phyloP scores from a whole-genome alignment of 192 early-diverging fungal genomes.

The Linnemannia schmuckeri region DNA sequence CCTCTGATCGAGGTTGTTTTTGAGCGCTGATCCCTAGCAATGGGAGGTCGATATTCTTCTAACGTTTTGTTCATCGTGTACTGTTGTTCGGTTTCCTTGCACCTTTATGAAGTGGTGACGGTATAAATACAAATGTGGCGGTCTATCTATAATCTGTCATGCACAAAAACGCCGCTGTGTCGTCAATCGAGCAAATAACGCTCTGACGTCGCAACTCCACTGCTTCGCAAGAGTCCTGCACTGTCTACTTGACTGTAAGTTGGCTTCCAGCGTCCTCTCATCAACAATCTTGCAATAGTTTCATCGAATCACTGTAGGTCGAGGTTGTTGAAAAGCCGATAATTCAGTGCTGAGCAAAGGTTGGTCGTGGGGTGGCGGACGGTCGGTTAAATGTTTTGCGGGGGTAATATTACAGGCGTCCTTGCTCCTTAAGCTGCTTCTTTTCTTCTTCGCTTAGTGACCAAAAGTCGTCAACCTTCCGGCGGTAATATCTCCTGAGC shows the following conservation, averaged over 20 bases:
- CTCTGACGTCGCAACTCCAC: no score
- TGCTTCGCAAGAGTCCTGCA: no score
- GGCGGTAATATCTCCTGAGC: constrained; percentile 35
- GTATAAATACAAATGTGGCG: neutral
- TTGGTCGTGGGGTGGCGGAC: no score
- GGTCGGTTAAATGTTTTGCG: neutral
- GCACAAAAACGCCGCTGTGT: neutral
- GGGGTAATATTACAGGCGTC: constrained; percentile 29
- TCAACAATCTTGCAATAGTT: no score
- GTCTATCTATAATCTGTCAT: neutral
- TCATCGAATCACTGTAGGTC: neutral
- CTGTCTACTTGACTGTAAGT: no score
- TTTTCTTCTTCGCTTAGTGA: constrained; percentile 56
- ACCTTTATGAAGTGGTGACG: neutral
- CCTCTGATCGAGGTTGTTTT: neutral
- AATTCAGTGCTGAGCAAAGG: no score
- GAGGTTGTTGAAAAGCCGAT: no score
- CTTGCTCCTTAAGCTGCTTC: constrained; percentile 55
- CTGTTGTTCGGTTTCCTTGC: neutral
- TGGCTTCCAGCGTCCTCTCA: no score
- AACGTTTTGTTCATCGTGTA: neutral
- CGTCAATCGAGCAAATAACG: no score
- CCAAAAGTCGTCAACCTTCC: constrained; percentile 48
- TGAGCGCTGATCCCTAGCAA: neutral
- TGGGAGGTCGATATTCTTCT: neutral